Percentiles rank a stretch among this genome's conserved stretches.
These are phyloP conservation scores for Niebla homalea DNA, from an alignment of 495 filamentous ascomycete species.

Conservation along the genomic window DNA sequence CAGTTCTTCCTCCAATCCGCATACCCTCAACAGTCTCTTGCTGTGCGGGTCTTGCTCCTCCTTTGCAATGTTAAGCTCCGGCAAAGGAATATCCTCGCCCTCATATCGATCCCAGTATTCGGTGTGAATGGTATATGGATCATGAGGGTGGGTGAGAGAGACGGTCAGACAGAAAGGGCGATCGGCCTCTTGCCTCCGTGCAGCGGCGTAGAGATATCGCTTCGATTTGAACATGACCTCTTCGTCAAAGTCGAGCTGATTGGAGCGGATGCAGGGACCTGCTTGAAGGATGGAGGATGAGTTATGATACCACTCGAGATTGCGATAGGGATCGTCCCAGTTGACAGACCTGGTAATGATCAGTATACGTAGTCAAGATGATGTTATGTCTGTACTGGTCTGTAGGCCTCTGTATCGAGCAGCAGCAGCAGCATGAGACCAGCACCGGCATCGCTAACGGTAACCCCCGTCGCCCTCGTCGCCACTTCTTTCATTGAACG, in stretches of 20 bases:
- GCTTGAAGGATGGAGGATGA: slow-evolving; percentile 79
- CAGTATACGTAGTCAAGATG: background rate
- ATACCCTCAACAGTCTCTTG: slow-evolving; percentile 64
- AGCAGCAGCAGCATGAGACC: background rate
- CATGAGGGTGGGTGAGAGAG: slow-evolving; percentile 82
- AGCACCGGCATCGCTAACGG: background rate
- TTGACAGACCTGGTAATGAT: slow-evolving; percentile 42
- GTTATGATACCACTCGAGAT: slow-evolving; percentile 87
- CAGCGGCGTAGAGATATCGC: slow-evolving; percentile 74
- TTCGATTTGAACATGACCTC: slow-evolving; percentile 77
- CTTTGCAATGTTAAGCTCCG: slow-evolving; percentile 57
- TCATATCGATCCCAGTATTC: slow-evolving; percentile 87
- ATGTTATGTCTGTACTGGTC: background rate
- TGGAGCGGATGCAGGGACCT: slow-evolving; percentile 67
- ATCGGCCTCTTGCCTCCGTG: slow-evolving; percentile 48
- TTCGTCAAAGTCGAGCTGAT: slow-evolving; percentile 90
- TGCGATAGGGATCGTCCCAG: slow-evolving; percentile 75
- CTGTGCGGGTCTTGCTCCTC: slow-evolving; percentile 73
- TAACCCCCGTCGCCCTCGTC: background rate
- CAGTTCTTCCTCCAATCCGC: slow-evolving; percentile 64
- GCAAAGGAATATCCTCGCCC: slow-evolving; percentile 68
- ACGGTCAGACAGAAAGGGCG: slow-evolving; percentile 81
- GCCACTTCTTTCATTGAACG: slow-evolving; percentile 9
- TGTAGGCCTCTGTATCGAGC: background rate
- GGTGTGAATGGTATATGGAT: slow-evolving; percentile 78